A percentile compares a stretch with the other conserved stretches of the same genome.
phyloP scores from a whole-genome alignment of 2,329 filamentous ascomycete species.

The Hypoxylon sp. region DNA sequence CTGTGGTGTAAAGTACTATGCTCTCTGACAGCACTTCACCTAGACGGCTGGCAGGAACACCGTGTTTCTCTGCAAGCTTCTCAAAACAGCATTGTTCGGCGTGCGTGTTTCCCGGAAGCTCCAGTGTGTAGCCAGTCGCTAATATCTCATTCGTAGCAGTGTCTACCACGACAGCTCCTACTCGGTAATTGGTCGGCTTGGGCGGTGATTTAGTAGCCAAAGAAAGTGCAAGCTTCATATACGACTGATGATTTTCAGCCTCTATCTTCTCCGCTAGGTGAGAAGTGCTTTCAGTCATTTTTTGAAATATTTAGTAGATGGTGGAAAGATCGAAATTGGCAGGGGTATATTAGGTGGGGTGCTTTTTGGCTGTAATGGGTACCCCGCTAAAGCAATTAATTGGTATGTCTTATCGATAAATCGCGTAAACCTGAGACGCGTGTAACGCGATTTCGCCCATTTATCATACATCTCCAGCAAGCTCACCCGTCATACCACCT shows the following conservation, averaged over 20 bases:
- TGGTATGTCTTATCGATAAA: slow-evolving; percentile 36
- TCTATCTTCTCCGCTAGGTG: slow-evolving; percentile 44
- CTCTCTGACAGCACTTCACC: slow-evolving; percentile 64
- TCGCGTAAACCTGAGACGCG: slow-evolving; percentile 35
- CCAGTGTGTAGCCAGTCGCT: slow-evolving; percentile 89
- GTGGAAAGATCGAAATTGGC: slow-evolving; percentile 1
- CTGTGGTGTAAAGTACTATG: slow-evolving; percentile 86
- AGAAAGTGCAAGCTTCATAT: slow-evolving; percentile 79
- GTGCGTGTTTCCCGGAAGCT: slow-evolving; percentile 93
- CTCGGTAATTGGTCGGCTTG: slow-evolving; percentile 91
- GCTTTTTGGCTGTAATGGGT: not conserved
- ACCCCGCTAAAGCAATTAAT: slow-evolving; percentile 33
- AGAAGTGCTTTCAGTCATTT: slow-evolving; percentile 37
- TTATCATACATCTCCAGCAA: slow-evolving; percentile 8
- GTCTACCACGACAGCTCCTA: slow-evolving; percentile 88
- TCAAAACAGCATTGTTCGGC: slow-evolving; percentile 92
- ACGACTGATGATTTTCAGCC: slow-evolving; percentile 60
- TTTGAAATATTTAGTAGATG: not conserved
- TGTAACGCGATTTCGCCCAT: slow-evolving; percentile 38
- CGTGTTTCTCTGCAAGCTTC: slow-evolving; percentile 71
- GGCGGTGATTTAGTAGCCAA: slow-evolving; percentile 84
- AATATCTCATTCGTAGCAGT: slow-evolving; percentile 70
- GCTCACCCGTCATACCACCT: slow-evolving; percentile 23
- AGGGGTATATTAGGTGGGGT: not conserved
- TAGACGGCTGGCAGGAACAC: slow-evolving; percentile 67